Evolutionary conservation across 106 monocot species (phyloP), one percentile per base, ranked within the genome.

Genomic region (Apostasia ramifera): DNA sequence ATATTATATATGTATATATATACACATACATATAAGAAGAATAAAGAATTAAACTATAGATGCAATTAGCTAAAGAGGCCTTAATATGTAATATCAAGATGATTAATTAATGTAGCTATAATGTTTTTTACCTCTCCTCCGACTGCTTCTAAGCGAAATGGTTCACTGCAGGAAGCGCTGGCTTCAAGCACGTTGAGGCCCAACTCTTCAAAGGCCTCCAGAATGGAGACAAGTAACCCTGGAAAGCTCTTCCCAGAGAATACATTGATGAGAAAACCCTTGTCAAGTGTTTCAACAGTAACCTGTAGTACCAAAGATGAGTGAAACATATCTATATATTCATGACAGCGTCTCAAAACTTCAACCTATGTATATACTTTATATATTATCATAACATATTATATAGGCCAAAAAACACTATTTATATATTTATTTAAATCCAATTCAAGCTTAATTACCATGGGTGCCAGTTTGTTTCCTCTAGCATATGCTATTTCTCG

Each of bases 121-220:
- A n/a, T n/a, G n/a, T 13, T 55, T 68, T 72, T 86, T 85, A 93
- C 93, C 72, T 93, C 90, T 81, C 82, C 85, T 68, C 92, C 92
- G n/a, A 93, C 81, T 43, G 93, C 98, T 84, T 99, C 88, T 8
- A 99, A 80, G 57, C 81, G 81, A 77, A 99, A 99, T 3, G 87
- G 64, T 49, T 93, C 83, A 49, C 81, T 57, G 78, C 98, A 99
- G 14, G 93, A 87, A 83, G 85, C 98, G 75, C 85, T 87, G 57
- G 93, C 98, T 80, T 99, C 87, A 54, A 88, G 53, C 44, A 93
- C 90, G 67, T 55, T 80, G 67, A 99, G 87, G 1, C 98, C 98
- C 57, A 99, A 59, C 13, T 88, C 85, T 59, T 93, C 93, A 70
- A 99, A 93, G n/a, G 80, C 87, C 47, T 83, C 85, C 46, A 99